These are phyloP conservation scores for Trichosanthes cucumerina DNA, from an alignment of 306 rosid species.

Conservation along the genomic window DNA sequence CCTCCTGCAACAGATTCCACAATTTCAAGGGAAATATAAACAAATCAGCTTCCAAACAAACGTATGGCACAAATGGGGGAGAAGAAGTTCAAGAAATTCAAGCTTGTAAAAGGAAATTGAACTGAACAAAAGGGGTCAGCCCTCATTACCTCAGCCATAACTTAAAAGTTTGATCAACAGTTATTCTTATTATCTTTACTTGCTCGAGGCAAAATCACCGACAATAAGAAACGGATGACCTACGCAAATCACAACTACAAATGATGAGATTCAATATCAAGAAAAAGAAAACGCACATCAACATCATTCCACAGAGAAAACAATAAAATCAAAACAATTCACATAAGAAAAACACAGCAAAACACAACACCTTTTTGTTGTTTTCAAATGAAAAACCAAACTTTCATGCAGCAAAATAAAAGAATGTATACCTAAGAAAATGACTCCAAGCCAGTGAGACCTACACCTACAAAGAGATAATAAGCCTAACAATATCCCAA, in stretches of 20 bases:
- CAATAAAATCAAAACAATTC: neutral
- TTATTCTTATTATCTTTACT: neutral
- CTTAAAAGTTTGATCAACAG: neutral
- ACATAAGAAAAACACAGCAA: neutral
- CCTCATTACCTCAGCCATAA: slow-evolving; percentile 8
- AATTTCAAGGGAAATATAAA: neutral
- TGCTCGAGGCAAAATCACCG: neutral
- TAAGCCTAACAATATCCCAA: neutral
- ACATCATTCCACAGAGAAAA: neutral
- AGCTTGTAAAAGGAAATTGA: neutral
- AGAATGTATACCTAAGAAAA: too few species aligned
- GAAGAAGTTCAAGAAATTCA: neutral
- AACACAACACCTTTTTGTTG: too few species aligned
- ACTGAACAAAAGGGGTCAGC: neutral
- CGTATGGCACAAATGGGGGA: neutral
- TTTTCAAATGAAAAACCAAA: too few species aligned
- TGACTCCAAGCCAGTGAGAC: neutral
- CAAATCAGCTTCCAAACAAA: neutral
- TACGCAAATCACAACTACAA: slow-evolving; percentile 3
- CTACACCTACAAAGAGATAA: neutral
- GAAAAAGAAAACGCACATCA: neutral
- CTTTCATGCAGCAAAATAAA: too few species aligned
- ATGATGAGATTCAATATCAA: neutral
- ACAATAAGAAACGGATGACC: neutral
- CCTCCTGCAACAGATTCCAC: slow-evolving; percentile 49